A percentile compares a stretch with the other conserved stretches of the same genome.
These are phyloP conservation scores for Trichoderma sp. DNA, from an alignment of 2,329 filamentous ascomycete genomes.

Conservation along the genomic window DNA sequence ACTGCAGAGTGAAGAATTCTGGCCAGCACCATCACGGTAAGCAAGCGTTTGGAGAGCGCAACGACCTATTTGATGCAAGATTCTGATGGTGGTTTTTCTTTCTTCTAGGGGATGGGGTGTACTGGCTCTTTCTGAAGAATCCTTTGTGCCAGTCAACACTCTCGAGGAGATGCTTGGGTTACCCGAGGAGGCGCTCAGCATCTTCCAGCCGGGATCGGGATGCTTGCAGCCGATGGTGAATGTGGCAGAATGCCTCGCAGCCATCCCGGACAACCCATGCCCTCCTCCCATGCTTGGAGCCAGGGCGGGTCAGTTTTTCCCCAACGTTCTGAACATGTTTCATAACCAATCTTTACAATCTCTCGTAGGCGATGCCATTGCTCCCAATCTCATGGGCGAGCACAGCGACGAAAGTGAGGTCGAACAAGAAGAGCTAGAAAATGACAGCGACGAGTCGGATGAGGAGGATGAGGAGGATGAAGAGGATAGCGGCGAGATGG, in stretches of 20 bases:
- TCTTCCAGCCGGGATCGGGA: not conserved
- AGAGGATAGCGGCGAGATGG: conserved; percentile 12
- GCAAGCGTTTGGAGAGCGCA: conserved; percentile 16
- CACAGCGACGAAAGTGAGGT: conserved; percentile 21
- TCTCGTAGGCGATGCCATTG: conserved; percentile 1
- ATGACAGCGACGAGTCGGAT: conserved; percentile 22
- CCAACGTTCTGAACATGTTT: conserved; percentile 6
- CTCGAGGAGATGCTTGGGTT: conserved; percentile 38
- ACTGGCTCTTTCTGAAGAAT: conserved; percentile 43
- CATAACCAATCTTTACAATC: conserved; percentile 19
- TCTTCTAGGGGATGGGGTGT: conserved; percentile 48
- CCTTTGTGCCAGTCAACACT: conserved; percentile 40
- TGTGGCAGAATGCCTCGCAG: conserved; percentile 27
- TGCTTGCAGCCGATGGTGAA: conserved; percentile 30
- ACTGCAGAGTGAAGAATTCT: conserved; percentile 33
- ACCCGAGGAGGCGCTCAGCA: conserved; percentile 23
- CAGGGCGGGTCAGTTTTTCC: conserved; percentile 16
- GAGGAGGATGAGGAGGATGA: conserved; percentile 1
- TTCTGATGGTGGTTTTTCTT: not conserved
- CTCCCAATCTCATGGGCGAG: not conserved
- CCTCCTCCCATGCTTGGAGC: not conserved
- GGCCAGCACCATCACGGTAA: conserved; percentile 30
- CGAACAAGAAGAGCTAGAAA: conserved; percentile 20
- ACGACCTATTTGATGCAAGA: not conserved
- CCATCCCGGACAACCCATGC: conserved; percentile 35